phyloP scores from a whole-genome alignment of 2,329 filamentous ascomycete genomes.

The Xylariaceae sp. region DNA sequence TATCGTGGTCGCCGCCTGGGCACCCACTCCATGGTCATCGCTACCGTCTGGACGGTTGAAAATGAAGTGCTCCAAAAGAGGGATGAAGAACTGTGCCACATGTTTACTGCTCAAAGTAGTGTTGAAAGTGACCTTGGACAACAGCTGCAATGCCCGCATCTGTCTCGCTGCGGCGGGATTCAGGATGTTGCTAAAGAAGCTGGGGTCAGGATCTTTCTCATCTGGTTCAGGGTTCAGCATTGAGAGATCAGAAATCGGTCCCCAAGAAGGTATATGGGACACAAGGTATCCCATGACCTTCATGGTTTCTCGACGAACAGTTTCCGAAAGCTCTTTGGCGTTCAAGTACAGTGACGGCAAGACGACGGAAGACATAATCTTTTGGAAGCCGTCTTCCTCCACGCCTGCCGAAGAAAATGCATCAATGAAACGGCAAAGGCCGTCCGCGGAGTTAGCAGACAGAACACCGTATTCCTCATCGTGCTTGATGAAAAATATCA shows the following conservation, averaged over 20 bases:
- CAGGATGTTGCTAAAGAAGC: conserved; percentile 89
- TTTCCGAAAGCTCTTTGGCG: conserved; percentile 71
- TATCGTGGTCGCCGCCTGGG: conserved; percentile 79
- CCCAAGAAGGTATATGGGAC: conserved; percentile 62
- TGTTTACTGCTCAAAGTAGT: conserved; percentile 68
- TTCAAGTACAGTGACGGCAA: conserved; percentile 73
- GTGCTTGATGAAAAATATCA: conserved; percentile 79
- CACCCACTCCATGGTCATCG: conserved; percentile 80
- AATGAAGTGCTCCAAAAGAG: conserved; percentile 88
- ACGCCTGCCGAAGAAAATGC: conserved; percentile 42
- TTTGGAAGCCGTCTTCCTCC: conserved; percentile 46
- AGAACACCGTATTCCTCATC: conserved; percentile 86
- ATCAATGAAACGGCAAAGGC: conserved; percentile 72
- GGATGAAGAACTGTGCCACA: conserved; percentile 80
- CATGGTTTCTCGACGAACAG: conserved; percentile 77
- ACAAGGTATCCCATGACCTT: conserved; percentile 75
- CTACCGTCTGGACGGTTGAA: conserved; percentile 68
- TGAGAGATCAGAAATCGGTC: conserved; percentile 67
- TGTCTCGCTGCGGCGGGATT: conserved; percentile 86
- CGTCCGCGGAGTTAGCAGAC: conserved; percentile 71
- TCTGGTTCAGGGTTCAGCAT: conserved; percentile 56
- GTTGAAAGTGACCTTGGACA: conserved; percentile 62
- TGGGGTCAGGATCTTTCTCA: conserved; percentile 60
- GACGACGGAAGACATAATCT: conserved; percentile 59
- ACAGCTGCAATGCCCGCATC: conserved; percentile 71